Evolutionary conservation across 345 rosid species (phyloP), one percentile per base, ranked within the genome.

Genomic region (Eucalyptus melliodora): DNA sequence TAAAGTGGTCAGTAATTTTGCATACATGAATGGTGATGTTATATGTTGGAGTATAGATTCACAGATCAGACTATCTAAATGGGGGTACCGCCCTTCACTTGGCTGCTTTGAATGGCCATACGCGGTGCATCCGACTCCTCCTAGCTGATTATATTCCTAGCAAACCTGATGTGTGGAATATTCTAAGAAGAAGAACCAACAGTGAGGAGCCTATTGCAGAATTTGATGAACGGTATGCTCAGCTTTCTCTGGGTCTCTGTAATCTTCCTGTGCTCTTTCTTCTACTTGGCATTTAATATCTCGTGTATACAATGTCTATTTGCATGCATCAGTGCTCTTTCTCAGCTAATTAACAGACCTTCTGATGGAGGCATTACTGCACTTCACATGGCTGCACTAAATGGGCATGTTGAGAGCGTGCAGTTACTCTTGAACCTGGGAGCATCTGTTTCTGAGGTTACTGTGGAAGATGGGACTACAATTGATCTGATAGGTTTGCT

Each of bases 361-460:
- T 98, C 99, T 60, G 99, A 98, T 94, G 99, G 99, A 93, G 97
- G 99, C 21, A 94, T 98, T 88, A 96, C 99, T 51, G 97, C 99
- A 89, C 94, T 98, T 89, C 98, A 98, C 91, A 96, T 98, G 95
- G 99, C 99, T 42, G 95, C 99, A 86, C 92, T 98, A 87, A 98
- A 98, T 67, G 99, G 99, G 21, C 99, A 98, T 91, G 91, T 94
- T 47, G 97, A 97, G 92, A 95, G 95, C 72, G 93, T 98, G 87
- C 98, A 93, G 88, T 93, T 98, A 89, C 99, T 98, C 47, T 86
- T 97, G 92, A 98, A 98, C 90, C 92, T 98, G 88, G 99, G 99
- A 92, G 99, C 98, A 90, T 95, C 97, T 12, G 95, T 94, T 89
- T 89, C 93, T 85, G 94, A 94, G 91, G 95, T 97, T 91, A 97